Evolutionary conservation across 2,329 filamentous ascomycete species (phyloP).

Genomic region (Aureobasidium sp.): DNA sequence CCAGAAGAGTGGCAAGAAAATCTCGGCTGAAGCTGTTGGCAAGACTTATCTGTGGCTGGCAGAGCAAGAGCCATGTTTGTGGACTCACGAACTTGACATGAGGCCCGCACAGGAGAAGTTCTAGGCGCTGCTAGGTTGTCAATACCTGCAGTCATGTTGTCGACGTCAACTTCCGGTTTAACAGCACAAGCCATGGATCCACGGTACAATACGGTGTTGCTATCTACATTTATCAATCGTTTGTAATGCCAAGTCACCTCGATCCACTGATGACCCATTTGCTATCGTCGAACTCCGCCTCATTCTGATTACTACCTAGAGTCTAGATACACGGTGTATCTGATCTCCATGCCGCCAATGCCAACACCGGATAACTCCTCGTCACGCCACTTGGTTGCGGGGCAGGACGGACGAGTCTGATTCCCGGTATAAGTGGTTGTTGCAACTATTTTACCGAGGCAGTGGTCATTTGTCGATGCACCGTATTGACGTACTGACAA

Average conservation of each 20-base stretch:
- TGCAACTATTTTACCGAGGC: too few species aligned
- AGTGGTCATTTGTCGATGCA: too few species aligned
- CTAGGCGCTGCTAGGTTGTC: slow-evolving; percentile 15
- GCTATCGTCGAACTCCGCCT: neutral
- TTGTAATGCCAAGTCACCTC: neutral
- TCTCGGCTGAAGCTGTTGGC: slow-evolving; percentile 50
- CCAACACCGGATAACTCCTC: neutral
- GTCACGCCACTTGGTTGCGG: slow-evolving; percentile 4
- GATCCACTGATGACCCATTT: too few species aligned
- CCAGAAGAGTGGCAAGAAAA: slow-evolving; percentile 43
- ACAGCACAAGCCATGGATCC: neutral
- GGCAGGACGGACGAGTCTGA: neutral
- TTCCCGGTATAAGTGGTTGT: too few species aligned
- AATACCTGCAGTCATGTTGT: neutral
- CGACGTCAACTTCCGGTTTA: neutral
- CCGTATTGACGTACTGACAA: too few species aligned
- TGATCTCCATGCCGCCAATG: neutral
- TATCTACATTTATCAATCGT: neutral
- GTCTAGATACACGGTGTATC: neutral
- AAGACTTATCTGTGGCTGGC: slow-evolving; percentile 46
- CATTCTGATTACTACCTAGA: neutral
- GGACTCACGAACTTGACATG: slow-evolving; percentile 46
- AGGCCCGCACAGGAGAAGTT: slow-evolving; percentile 43
- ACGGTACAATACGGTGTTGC: neutral
- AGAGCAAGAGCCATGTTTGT: slow-evolving; percentile 41